Evolutionary conservation across 2,329 filamentous ascomycete genomes (phyloP), one percentile per base, ranked within the genome.

Genomic region (Huntiella omanensis): DNA sequence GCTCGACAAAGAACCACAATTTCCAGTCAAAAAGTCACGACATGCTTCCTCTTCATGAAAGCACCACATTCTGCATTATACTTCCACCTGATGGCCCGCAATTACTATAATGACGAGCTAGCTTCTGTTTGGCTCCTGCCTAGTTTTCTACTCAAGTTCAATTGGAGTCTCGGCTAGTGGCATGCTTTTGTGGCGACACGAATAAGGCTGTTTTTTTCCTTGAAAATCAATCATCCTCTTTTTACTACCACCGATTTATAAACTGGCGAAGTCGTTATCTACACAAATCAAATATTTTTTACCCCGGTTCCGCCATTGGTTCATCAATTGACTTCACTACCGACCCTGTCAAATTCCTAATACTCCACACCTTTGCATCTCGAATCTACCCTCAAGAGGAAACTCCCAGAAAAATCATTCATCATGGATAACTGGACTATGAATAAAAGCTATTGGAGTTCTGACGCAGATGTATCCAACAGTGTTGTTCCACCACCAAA

Each of bases 401-500:
- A 11, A 15, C 3, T 33, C 17, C 22, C 16, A 35, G 15, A 37
- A 16, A 33, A 34, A 22, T 43, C 17, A 5, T 8, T 17, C 19
- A 47, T 17, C 6, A 49, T 49, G 48, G 48, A 49, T 33, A 32
- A 41, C 17, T 49, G 48, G 48, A 44, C 39, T 15, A 49, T 46
- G 45, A 45, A 37, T 17, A 39, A 40, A 34, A 42, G 28, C 28
- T 49, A 49, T 43, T 49, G 48, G 48, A 34, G 22, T 40, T 28
- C 22, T 28, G 47, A 49, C 33, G 39, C 48, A 44, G 44, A 49
- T 16, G 37, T 33, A 32, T 44, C 32, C 13, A 43, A 43, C 54
- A 86, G 83, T 63, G 85, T 92, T 55, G 72, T 94, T 55, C 85
- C 87, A 50, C 87, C 86, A 52, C 85, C 83, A 28, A 28, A 28